A percentile compares a stretch with the other conserved stretches of the same genome.
Conservation (phyloP, 129 eudicot genomes). For the carrot (Daucus carota) region DNA sequence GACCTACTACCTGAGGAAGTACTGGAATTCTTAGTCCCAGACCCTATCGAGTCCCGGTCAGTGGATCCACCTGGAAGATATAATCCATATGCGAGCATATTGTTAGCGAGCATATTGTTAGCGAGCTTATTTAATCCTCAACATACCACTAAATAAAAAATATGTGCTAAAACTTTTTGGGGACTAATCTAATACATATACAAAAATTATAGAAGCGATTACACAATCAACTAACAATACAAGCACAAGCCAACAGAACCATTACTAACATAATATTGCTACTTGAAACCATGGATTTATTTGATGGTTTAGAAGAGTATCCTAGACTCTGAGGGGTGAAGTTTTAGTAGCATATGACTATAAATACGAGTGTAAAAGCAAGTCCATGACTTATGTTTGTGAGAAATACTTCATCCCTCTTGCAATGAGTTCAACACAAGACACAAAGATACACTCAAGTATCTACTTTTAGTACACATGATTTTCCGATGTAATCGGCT, state of each 20-base stretch:
- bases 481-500: background rate
- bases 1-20: slow-evolving; percentile 68
- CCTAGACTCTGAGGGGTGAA: background rate
- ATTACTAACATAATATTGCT: background rate
- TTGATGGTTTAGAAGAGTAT: background rate
- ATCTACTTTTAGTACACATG: background rate
- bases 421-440: background rate
- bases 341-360: background rate
- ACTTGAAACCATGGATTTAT: background rate
- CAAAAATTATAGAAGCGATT: background rate
- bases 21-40: slow-evolving; percentile 80
- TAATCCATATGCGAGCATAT: slow-evolving; percentile 8
- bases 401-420: background rate
- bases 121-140: background rate
- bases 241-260: background rate
- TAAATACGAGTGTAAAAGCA: background rate
- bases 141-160: background rate
- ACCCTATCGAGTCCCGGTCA: slow-evolving; percentile 60
- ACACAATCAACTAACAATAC: background rate
- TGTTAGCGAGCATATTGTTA: slow-evolving; percentile 15
- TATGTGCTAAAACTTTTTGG: background rate
- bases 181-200: background rate
- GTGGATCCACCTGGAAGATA: slow-evolving; percentile 66
- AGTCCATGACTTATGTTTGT: background rate
- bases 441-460: background rate